Conservation (phyloP, 352 stramenopile species). For the Pythium plurisporium region DNA sequence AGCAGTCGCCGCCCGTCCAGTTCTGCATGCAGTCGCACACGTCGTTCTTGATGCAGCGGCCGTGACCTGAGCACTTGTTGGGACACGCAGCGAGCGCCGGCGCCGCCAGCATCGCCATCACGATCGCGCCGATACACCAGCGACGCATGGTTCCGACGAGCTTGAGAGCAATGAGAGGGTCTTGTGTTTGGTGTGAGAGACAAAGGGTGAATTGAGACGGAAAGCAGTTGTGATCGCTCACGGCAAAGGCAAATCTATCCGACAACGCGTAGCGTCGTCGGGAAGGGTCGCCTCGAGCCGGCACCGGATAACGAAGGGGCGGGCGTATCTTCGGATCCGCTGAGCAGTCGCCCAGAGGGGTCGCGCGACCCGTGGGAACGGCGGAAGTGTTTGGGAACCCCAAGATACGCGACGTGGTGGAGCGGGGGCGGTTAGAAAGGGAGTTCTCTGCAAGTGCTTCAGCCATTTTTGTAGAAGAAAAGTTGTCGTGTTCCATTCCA, state of each 20-base stretch:
- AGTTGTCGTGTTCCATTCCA: not conserved
- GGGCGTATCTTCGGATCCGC: conserved; percentile 8
- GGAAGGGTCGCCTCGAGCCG: conserved; percentile 10
- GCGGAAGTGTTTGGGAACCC: not conserved
- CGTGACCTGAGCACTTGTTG: conserved; percentile 90
- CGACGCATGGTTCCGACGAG: conserved; percentile 22
- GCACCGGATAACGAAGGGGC: conserved; percentile 2
- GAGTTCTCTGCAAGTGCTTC: not conserved
- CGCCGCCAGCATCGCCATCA: conserved; percentile 27
- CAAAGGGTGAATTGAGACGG: not conserved
- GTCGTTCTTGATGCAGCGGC: conserved; percentile 69
- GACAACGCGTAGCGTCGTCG: not conserved
- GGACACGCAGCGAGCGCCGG: conserved; percentile 30
- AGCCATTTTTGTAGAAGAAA: conserved; percentile 2
- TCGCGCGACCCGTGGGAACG: conserved; percentile 4
- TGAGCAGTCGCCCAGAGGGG: conserved; percentile 6
- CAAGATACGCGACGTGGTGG: not conserved
- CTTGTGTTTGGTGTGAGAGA: not conserved
- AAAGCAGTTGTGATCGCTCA: conserved; percentile 14
- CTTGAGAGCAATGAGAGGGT: not conserved
- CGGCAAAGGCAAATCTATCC: not conserved
- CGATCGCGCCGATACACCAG: conserved; percentile 30
- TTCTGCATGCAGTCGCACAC: conserved; percentile 83
- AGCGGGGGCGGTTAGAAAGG: not conserved
- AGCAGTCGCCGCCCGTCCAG: conserved; percentile 54